Conservation (phyloP, 768 basidiomycete species). For the Lentinula aciculospora region DNA sequence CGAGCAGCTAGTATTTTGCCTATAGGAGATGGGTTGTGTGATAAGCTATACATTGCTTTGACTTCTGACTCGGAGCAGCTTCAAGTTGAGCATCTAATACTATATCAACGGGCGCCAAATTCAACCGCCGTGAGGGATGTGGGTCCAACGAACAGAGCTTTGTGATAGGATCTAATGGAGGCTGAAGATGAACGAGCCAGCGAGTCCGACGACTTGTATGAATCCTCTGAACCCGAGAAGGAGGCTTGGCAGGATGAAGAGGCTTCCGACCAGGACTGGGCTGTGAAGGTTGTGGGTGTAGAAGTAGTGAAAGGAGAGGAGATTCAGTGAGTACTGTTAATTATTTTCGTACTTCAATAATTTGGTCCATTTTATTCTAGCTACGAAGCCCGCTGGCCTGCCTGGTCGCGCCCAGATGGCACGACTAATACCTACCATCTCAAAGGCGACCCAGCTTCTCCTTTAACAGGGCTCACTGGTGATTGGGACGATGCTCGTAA, state of each 20-base stretch:
- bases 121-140: too few relatives aligned
- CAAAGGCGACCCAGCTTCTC: neutral
- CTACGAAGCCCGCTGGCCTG: conserved; percentile 1
- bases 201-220: neutral
- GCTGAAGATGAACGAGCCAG: neutral
- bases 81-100: too few relatives aligned
- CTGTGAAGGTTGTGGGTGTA: neutral
- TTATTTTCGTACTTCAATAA: neutral
- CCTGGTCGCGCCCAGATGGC: neutral
- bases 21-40: too few relatives aligned
- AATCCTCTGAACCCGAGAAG: neutral
- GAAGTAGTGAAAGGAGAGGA: neutral
- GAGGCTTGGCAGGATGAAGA: neutral
- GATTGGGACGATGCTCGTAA: neutral
- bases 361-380: neutral
- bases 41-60: too few relatives aligned
- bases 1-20: too few relatives aligned
- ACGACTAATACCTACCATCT: neutral
- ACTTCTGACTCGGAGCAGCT: too few relatives aligned
- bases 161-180: too few relatives aligned
- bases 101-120: too few relatives aligned
- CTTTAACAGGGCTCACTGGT: neutral
- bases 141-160: too few relatives aligned
- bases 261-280: neutral
- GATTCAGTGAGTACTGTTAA: neutral